Base-by-base conservation (phyloP, 2,329 filamentous ascomycete species). In the Pyricularia sp. region DNA sequence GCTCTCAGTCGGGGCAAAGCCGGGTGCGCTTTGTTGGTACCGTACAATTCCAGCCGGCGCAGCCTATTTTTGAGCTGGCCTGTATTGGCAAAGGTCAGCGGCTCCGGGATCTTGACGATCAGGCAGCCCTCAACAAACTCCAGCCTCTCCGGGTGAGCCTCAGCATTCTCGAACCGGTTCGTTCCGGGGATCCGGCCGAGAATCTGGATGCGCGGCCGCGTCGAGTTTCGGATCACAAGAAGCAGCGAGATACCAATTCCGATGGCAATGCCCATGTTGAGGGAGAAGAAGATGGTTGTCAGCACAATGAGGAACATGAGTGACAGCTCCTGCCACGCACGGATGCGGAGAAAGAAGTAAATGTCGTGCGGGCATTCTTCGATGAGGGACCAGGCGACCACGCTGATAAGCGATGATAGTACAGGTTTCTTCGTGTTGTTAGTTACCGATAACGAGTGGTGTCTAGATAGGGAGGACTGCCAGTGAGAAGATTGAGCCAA, bases 41-140 rank as follows among this genome's bases (percentile, higher is more conserved):
- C 95, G 75, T 98, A 97, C 26, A 93, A 85, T 78, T 98, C 95
- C 1, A 99, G 84, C 7, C 95, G 84, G 6, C 91, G 85, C 12
- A 99, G 84, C 4, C 95, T 86, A 68, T 90, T 90, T 78, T 96
- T 97, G 64, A 99, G 82, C 73, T 95, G 92, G 65, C 94, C 95
- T 0, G 95, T 98, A 77, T 99, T 99, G 75, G 94, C 94, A 77
- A 99, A 99, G 0, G 94, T 98, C 67, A 99, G 82, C 0, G 95
- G 95, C 76, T 99, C 95, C 0, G 95, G 94, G 69, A 99, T 98
- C 82, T 98, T 98, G 74, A 98, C 93, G 70, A 99, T 97, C 11
- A 99, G 82, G 70, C 92, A 96, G 20, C 94, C 92, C 72, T 97
- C 94, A 68, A 97, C 86, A 74, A 97, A 94, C 77, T 98, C 94